Base-by-base conservation (phyloP, 2,329 filamentous ascomycete genomes). In the Colletotrichum incanum region DNA sequence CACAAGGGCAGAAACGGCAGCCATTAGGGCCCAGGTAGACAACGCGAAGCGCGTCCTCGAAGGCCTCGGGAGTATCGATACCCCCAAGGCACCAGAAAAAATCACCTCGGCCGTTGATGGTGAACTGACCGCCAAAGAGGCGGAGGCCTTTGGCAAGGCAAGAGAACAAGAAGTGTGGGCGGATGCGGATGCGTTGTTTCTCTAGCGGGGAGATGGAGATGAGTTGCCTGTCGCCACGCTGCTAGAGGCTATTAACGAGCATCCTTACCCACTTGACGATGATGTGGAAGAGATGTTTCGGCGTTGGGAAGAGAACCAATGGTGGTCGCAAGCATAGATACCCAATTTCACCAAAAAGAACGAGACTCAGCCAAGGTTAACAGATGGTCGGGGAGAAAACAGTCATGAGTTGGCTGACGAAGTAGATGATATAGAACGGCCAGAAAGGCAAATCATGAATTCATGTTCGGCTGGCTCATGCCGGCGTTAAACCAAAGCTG, bases 21-120 rank as follows among this genome's bases (percentile, higher is more conserved):
- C 88, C 4, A 90, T 95, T 56, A 87, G 88, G 70, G 88, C 88
- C 71, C 91, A 91, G 78, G 91, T 91, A 64, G 91, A 92, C 75
- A 93, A 93, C 82, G 93, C 96, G 73, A 90, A 92, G 77, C 88
- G 90, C 49, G 87, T 96, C 67, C 87, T 98, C 72, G 90, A 91
- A 70, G 92, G 91, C 0, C 84, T 98, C 62, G 89, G 86, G 1
- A 88, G 87, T 75, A 79, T 90, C 72, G 85, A 85, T 61, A 76
- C 82, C 5, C 77, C 78, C 0, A 66, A 71, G 20, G 54, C 50
- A 4, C 65, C 65, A 3, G 58, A 66, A 28, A n/a, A 11, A 0
- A 23, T 39, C 5, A 47, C 39, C 34, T 58, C 62, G 3, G 55
- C n/a, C 20, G n/a, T 23, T 26, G 67, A 60, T 5, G 58, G 65